Percentiles rank a stretch among this genome's conserved stretches.
Conservation (phyloP, 306 rosid species). For the Rosa multiflora region DNA sequence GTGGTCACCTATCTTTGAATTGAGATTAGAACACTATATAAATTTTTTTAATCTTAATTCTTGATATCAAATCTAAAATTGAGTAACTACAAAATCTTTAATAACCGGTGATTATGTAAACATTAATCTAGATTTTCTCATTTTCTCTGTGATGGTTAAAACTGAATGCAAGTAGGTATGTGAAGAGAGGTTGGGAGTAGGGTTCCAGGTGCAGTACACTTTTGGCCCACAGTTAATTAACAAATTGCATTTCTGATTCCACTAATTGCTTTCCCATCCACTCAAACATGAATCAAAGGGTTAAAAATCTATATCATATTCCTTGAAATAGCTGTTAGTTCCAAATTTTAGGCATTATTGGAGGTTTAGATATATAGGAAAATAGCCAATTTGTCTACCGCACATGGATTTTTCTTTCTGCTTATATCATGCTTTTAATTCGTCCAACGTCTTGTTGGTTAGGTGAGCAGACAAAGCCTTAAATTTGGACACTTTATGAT, state of each 20-base stretch:
- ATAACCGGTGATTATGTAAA: too few relatives aligned
- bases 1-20: too few relatives aligned
- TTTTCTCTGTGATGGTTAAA: background rate
- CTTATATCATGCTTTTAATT: background rate
- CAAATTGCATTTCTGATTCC: constrained; percentile 13
- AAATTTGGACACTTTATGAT: background rate
- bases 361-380: background rate
- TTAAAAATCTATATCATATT: background rate
- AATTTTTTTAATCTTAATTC: too few relatives aligned
- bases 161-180: constrained; percentile 13
- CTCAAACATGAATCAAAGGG: background rate
- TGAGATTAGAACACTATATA: too few relatives aligned
- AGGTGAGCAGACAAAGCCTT: constrained; percentile 6
- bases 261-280: background rate
- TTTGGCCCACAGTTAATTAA: constrained; percentile 6
- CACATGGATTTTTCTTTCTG: background rate
- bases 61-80: too few relatives aligned
- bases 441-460: constrained; percentile 6
- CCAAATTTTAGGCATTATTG: background rate
- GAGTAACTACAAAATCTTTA: too few relatives aligned
- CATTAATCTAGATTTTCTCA: background rate
- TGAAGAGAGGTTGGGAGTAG: constrained; percentile 23
- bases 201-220: background rate
- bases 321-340: background rate
- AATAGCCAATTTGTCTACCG: background rate